phyloP scores from a whole-genome alignment of 176 grass and related monocot genomes.

The Cymbopogon citratus region DNA sequence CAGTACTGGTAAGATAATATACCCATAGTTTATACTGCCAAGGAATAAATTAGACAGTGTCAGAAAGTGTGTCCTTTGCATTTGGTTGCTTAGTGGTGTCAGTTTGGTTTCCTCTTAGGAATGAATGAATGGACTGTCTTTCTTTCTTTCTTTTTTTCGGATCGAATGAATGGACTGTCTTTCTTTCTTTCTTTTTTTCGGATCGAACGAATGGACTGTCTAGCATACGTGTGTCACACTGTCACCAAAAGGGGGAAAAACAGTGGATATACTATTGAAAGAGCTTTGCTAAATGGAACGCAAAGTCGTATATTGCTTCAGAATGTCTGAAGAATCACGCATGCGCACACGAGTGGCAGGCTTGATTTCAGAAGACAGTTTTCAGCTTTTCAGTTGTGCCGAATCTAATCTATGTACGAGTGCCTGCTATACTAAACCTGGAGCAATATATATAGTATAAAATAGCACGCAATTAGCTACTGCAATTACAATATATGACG shows the following conservation, averaged over 20 bases:
- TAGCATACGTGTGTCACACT: background rate
- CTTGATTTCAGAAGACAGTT: background rate
- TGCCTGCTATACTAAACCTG: conserved; percentile 6
- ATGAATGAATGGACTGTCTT: background rate
- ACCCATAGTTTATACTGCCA: background rate
- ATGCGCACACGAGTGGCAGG: background rate
- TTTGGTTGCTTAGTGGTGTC: background rate
- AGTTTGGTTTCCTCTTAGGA: background rate
- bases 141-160: too few species aligned
- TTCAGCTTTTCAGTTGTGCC: background rate
- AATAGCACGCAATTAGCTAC: conserved; percentile 21
- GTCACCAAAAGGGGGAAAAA: background rate
- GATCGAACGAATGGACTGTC: background rate
- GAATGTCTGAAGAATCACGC: background rate
- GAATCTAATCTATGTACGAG: conserved; percentile 20
- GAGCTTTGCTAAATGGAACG: background rate
- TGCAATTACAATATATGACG: background rate
- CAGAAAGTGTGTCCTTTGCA: background rate
- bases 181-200: too few species aligned
- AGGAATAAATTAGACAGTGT: background rate
- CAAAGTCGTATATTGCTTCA: background rate
- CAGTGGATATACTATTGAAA: background rate
- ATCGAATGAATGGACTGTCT: background rate
- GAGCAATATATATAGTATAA: background rate
- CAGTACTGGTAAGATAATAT: background rate